Evolutionary conservation across 768 basidiomycete species (phyloP), one percentile per base, ranked within the genome.

Genomic region (Rubroboletus pulcherrimus): DNA sequence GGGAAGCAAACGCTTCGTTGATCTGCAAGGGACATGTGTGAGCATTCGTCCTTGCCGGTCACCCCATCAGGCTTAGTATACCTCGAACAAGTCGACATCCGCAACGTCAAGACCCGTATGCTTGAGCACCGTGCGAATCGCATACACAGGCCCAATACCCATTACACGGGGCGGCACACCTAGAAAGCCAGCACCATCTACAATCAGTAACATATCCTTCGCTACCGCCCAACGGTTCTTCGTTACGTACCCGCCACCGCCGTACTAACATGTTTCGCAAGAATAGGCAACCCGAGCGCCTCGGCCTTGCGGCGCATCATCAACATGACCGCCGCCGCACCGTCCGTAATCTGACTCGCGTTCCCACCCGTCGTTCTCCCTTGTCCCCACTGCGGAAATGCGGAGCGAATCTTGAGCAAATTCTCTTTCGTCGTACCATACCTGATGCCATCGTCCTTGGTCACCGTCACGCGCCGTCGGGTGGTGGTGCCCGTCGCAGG

Each of bases 1-100:
- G 89, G 0, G 89, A 91, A 10, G 91, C 91, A 63, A 95, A 94
- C 0, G 92, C 93, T 65, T 95, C 93, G 65, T 96, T 96, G 70
- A 96, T 87, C 89, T 93, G 14, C 2, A 37, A 48, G 26, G 21
- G 21, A 33, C 46, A 44, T 7, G 17, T 4, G 26, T 59, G 9
- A 54, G 12, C 40, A 38, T 55, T 6, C 26, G 0, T 46, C 34
- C 24, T n/a, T 30, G 21, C 11, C 33, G 6, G n/a, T 37, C 21
- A 46, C 14, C 8, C 10, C 6, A 19, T 43, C 33, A 3, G 7
- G 11, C 33, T 9, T 7, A 9, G 35, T 72, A 51, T 57, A 84
- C 89, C 80, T 93, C 91, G 62, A 82, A 93, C 35, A 93, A 65
- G 68, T 92, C 91, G 24, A 93, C 84, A 45, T 93, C 89, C 9